A percentile compares a stretch with the other conserved stretches of the same genome.
phyloP scores from a whole-genome alignment of 2,329 filamentous ascomycete genomes.

The Pestalotiopsis sp. region DNA sequence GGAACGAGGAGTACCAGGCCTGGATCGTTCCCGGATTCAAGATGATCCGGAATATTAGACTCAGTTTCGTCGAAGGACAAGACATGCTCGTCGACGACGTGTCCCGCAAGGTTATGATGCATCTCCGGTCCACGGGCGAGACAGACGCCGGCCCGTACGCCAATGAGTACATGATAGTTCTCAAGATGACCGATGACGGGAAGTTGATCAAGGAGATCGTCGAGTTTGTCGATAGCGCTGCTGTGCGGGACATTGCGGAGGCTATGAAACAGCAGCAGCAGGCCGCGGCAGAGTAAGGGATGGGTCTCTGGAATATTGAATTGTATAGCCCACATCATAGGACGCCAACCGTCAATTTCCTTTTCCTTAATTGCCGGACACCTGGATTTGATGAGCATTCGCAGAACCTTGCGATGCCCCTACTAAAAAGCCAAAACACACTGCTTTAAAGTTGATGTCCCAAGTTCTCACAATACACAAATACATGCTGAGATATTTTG shows the following conservation, averaged over 20 bases:
- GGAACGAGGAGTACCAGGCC: constrained; percentile 8
- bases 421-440: too few species aligned
- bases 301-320: too few species aligned
- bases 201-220: constrained; percentile 19
- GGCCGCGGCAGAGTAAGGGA: neutral
- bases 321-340: too few species aligned
- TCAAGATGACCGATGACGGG: constrained; percentile 23
- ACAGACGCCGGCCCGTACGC: constrained; percentile 19
- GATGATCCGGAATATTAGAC: constrained; percentile 5
- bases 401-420: too few species aligned
- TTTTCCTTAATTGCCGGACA: too few species aligned
- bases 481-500: too few species aligned
- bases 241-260: neutral
- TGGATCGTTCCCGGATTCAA: constrained; percentile 11
- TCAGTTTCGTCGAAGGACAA: constrained; percentile 11
- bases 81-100: constrained; percentile 20
- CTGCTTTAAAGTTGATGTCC: too few species aligned
- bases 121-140: constrained; percentile 20
- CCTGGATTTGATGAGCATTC: too few species aligned
- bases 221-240: constrained; percentile 20
- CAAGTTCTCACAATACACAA: too few species aligned
- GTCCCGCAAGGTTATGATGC: constrained; percentile 18
- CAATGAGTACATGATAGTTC: constrained; percentile 23
- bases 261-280: neutral
- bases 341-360: too few species aligned